A percentile compares a stretch with the other conserved stretches of the same genome.
phyloP scores from a whole-genome alignment of 2,329 filamentous ascomycete genomes.

The Colletotrichum noveboracense region DNA sequence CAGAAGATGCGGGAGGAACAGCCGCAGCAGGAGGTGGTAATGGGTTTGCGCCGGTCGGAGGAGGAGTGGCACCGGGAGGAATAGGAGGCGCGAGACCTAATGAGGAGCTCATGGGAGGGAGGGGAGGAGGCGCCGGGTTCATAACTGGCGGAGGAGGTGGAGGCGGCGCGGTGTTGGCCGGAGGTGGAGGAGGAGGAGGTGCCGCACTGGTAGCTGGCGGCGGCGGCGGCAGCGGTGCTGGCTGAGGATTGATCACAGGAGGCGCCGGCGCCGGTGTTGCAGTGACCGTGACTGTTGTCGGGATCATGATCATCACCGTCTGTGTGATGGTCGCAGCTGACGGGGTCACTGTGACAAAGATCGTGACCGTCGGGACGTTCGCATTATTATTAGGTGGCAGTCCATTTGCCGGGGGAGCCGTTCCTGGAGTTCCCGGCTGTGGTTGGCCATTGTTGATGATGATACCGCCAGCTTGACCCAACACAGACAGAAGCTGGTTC shows the following conservation, averaged over 20 bases:
- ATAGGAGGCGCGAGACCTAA: background rate
- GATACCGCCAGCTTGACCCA: background rate
- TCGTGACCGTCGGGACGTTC: slow-evolving; percentile 14
- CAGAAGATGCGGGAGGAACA: background rate
- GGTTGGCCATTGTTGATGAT: background rate
- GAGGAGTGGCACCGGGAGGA: background rate
- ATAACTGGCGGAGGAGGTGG: background rate
- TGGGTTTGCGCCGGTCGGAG: background rate
- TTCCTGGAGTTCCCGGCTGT: background rate
- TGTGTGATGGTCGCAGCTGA: background rate
- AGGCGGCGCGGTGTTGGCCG: background rate
- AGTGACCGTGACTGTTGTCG: slow-evolving; percentile 10
- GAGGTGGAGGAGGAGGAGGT: background rate
- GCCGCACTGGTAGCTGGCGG: background rate
- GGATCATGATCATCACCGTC: slow-evolving; percentile 12
- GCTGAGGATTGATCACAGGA: background rate
- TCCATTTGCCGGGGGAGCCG: background rate
- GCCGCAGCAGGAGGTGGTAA: background rate
- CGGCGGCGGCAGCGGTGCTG: background rate
- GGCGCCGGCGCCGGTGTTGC: background rate
- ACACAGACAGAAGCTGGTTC: slow-evolving; percentile 8
- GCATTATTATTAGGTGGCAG: slow-evolving; percentile 15
- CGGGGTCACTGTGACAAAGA: slow-evolving; percentile 7
- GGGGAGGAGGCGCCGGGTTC: background rate
- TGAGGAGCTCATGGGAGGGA: background rate